phyloP scores from a whole-genome alignment of 2,329 filamentous ascomycete genomes.

The Arthrobotrys sinensis region DNA sequence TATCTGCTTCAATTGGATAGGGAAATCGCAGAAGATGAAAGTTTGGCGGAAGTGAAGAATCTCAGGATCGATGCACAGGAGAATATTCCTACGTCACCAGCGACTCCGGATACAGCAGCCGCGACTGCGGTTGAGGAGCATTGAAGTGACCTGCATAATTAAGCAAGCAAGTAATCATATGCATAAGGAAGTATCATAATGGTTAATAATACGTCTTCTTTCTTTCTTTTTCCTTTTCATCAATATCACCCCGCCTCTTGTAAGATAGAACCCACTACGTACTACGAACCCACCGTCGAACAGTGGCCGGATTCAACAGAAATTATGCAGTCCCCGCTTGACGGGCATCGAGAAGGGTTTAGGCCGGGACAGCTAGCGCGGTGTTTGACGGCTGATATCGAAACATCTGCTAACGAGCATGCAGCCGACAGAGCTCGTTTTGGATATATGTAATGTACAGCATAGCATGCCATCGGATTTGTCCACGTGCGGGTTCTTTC shows the following conservation, averaged over 20 bases:
- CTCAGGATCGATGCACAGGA: conserved; percentile 50
- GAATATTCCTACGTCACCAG: conserved; percentile 32
- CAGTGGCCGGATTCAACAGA: background rate
- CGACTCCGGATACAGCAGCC: conserved; percentile 48
- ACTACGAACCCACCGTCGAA: background rate
- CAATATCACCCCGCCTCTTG: background rate
- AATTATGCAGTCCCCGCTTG: conserved; percentile 5
- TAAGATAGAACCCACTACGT: background rate
- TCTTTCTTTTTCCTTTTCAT: conserved; percentile 4
- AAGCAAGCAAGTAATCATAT: background rate
- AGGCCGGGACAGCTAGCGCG: conserved; percentile 32
- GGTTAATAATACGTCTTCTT: conserved; percentile 8
- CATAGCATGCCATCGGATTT: conserved; percentile 27
- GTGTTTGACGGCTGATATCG: conserved; percentile 28
- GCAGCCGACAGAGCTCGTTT: conserved; percentile 44
- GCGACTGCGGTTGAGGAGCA: conserved; percentile 41
- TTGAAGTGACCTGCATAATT: background rate
- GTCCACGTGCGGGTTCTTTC: conserved; percentile 43
- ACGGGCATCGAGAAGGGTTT: conserved; percentile 20
- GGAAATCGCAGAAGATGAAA: conserved; percentile 82
- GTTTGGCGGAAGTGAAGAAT: conserved; percentile 44
- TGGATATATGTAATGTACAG: background rate
- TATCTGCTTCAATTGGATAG: conserved; percentile 96
- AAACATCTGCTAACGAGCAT: conserved; percentile 6
- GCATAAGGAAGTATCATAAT: background rate